Evolutionary conservation across 2,329 filamentous ascomycete species (phyloP).

Genomic region (Fusarium pininemorale): DNA sequence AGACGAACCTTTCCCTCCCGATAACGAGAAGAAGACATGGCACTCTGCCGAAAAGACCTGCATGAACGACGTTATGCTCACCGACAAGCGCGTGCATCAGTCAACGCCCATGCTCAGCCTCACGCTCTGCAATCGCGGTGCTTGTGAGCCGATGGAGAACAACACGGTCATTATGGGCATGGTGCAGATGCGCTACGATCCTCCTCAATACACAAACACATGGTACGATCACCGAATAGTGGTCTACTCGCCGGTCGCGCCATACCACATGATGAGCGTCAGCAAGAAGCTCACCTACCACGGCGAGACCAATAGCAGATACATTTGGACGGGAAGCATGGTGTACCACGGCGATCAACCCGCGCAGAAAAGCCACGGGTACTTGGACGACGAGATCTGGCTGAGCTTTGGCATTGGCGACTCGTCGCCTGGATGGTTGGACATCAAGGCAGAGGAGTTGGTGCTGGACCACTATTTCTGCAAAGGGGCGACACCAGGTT

Average conservation of each 20-base stretch:
- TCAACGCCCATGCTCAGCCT: conserved; percentile 39
- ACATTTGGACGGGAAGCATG: conserved; percentile 40
- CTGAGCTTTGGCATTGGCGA: conserved; percentile 38
- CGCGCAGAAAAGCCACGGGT: conserved; percentile 26
- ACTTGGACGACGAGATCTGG: conserved; percentile 34
- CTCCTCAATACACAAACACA: conserved; percentile 29
- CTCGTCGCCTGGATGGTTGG: conserved; percentile 33
- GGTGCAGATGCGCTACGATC: conserved; percentile 40
- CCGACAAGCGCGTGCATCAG: conserved; percentile 33
- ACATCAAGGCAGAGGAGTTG: conserved; percentile 33
- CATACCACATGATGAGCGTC: conserved; percentile 35
- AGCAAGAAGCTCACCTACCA: conserved; percentile 39
- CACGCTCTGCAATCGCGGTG: conserved; percentile 33
- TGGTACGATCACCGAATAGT: conserved; percentile 39
- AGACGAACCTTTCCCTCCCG: conserved; percentile 33
- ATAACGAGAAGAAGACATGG: conserved; percentile 27
- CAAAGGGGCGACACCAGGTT: conserved; percentile 14
- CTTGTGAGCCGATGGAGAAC: conserved; percentile 26
- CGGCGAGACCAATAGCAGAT: conserved; percentile 34
- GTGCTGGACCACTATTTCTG: conserved; percentile 35
- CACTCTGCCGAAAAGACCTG: conserved; percentile 29
- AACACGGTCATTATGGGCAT: conserved; percentile 36
- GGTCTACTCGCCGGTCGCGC: conserved; percentile 30
- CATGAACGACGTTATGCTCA: conserved; percentile 38
- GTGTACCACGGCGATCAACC: conserved; percentile 29